These are phyloP conservation scores for Pyrus bretschneideri DNA, from an alignment of 306 rosid species.

Conservation along the genomic window DNA sequence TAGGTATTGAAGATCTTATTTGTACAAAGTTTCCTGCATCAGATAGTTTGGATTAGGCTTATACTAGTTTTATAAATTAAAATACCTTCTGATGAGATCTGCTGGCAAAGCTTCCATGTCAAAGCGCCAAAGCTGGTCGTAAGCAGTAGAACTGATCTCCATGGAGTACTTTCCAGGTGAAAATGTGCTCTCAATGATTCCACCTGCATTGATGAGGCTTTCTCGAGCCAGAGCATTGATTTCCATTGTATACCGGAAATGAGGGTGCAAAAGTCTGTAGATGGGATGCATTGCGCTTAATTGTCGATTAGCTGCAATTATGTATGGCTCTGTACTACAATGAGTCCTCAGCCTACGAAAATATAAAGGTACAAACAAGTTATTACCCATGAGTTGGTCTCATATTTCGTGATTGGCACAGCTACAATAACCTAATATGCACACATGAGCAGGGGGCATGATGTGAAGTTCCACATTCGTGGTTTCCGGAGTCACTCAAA, in stretches of 20 bases:
- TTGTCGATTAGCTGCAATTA: conserved; percentile 31
- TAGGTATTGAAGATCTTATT: background rate
- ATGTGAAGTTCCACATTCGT: too few relatives aligned
- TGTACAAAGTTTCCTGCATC: background rate
- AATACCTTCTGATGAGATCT: conserved; percentile 31
- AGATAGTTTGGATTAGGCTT: background rate
- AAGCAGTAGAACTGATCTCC: conserved; percentile 27
- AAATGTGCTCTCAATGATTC: conserved; percentile 27
- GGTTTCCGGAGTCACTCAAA: too few relatives aligned
- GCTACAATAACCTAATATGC: too few relatives aligned
- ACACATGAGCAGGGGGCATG: too few relatives aligned
- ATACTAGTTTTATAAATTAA: background rate
- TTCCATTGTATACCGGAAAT: conserved; percentile 39
- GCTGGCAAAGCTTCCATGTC: conserved; percentile 36
- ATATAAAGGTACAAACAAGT: background rate
- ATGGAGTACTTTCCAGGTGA: conserved; percentile 23
- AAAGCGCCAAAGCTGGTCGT: conserved; percentile 28
- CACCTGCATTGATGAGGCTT: conserved; percentile 29
- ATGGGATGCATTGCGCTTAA: conserved; percentile 37
- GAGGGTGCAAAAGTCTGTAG: conserved; percentile 34
- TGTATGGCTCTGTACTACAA: conserved; percentile 27
- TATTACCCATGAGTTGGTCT: background rate
- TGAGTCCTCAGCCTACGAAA: conserved; percentile 27
- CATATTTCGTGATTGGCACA: too few relatives aligned
- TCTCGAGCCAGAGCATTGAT: conserved; percentile 34